A percentile compares a stretch with the other conserved stretches of the same genome.
Conservation (phyloP, 2,329 filamentous ascomycete species). For the Aureobasidium zeae region DNA sequence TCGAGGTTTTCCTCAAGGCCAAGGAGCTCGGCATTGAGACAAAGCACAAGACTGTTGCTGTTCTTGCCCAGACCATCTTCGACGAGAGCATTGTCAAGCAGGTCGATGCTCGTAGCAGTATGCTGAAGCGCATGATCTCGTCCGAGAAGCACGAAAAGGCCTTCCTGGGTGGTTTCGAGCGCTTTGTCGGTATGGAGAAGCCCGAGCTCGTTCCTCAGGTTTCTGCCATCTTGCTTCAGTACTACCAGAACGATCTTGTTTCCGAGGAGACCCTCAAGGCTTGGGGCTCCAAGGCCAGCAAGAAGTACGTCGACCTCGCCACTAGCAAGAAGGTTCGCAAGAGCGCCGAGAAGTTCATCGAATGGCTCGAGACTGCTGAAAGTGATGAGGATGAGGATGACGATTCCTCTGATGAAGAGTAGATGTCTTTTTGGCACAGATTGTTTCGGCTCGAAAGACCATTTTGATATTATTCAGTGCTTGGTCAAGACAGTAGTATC, state of each 20-base stretch:
- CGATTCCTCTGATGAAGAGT: constrained; percentile 30
- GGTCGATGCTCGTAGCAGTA: constrained; percentile 69
- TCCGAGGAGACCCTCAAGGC: constrained; percentile 79
- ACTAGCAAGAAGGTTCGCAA: constrained; percentile 94
- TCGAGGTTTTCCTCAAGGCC: constrained; percentile 92
- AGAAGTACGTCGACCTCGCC: constrained; percentile 88
- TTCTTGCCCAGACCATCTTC: constrained; percentile 89
- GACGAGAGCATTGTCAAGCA: constrained; percentile 82
- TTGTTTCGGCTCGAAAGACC: too few relatives aligned
- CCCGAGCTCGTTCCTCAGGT: constrained; percentile 69
- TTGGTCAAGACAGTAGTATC: too few relatives aligned
- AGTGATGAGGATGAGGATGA: constrained; percentile 59
- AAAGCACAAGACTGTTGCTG: constrained; percentile 88
- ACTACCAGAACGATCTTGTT: constrained; percentile 85
- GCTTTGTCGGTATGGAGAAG: constrained; percentile 75
- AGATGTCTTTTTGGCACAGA: not conserved
- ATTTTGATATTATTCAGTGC: too few relatives aligned
- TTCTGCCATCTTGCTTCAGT: constrained; percentile 76
- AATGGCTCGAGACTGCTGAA: constrained; percentile 84
- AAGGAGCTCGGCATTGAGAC: constrained; percentile 88
- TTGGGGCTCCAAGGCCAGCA: constrained; percentile 93
- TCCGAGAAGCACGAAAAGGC: constrained; percentile 94
- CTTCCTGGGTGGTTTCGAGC: constrained; percentile 88
- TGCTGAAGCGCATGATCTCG: constrained; percentile 81
- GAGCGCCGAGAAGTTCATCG: constrained; percentile 85